Conservation (phyloP, 2,329 filamentous ascomycete species). For the Xylariaceae sp. region DNA sequence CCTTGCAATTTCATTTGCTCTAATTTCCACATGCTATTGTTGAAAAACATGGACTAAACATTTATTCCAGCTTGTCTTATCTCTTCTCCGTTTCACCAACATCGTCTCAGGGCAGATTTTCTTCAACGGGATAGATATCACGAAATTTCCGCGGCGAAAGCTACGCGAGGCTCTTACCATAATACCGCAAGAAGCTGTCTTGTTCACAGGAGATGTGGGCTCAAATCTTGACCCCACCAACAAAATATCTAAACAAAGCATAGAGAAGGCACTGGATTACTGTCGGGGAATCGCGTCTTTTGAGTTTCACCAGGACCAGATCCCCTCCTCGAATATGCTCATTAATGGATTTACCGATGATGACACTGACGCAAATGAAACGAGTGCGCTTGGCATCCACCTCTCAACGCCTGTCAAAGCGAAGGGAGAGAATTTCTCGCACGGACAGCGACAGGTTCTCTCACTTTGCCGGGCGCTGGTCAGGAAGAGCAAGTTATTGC, state of each 20-base stretch:
- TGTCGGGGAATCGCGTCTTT: conserved; percentile 57
- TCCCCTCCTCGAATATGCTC: not conserved
- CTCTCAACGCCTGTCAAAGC: conserved; percentile 49
- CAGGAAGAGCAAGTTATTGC: conserved; percentile 52
- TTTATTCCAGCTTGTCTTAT: conserved; percentile 45
- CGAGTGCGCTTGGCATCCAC: conserved; percentile 32
- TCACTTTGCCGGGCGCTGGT: conserved; percentile 57
- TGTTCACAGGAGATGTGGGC: conserved; percentile 51
- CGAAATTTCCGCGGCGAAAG: conserved; percentile 46
- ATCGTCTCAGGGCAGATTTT: conserved; percentile 51
- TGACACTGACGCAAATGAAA: conserved; percentile 15
- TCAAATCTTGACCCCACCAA: conserved; percentile 65
- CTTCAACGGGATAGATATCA: conserved; percentile 56
- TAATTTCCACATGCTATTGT: not conserved
- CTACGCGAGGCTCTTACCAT: conserved; percentile 55
- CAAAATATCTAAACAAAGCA: conserved; percentile 49
- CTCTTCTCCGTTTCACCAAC: conserved; percentile 53
- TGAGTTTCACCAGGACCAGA: conserved; percentile 25
- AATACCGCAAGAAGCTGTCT: conserved; percentile 58
- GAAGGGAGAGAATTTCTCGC: conserved; percentile 55
- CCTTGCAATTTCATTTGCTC: too few relatives aligned
- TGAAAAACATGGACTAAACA: conserved; percentile 6
- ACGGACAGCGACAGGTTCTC: conserved; percentile 57
- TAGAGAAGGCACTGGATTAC: conserved; percentile 59
- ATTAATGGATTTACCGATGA: conserved; percentile 17